Base-by-base conservation (phyloP, 108 stramenopile genomes). In the Cylindrotheca fusiformis region DNA sequence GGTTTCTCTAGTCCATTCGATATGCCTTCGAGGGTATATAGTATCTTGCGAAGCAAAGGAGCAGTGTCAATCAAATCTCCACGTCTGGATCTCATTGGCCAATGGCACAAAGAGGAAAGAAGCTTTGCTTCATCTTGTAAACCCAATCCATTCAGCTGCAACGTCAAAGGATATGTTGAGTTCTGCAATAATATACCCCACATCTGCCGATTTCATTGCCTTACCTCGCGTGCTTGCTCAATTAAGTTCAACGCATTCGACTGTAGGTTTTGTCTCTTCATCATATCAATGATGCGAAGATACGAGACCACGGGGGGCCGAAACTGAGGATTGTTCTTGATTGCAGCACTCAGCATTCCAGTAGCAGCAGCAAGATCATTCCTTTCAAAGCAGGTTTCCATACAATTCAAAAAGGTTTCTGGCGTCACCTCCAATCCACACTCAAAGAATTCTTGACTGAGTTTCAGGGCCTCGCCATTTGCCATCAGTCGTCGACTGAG, bases 1-100 rank as follows among this genome's bases (percentile, higher is more conserved):
- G 71, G 71, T 29, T 48, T 29, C 20, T 59, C 36, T 10, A 20
- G 23, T 50, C 17, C 21, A 30, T 30, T 30, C 33, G 24, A 23
- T 58, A 30, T 27, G 26, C 29, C 41, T 50, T 29, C 46, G 21
- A 72, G 32, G 4, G 50, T 55, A 19, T 21, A 30, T 5, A 58
- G 31, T 8, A 54, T n/a, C 22, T 53, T 20, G 6, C 25, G 8
- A 19, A 58, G 47, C 10, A 72, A 48, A n/a, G 71, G 32, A 20
- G 63, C 50, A 32, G 44, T 32, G 30, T 72, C 71, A 52, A 72
- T 56, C 2, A 60, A 8, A 21, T 60, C 63, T 51, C 71, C 71
- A 2, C 50, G 48, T 36, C 71, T 51, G 47, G 49, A 55, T 59
- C 60, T 50, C 26, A n/a, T 41, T 10, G 71, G 71, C 71, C 71